Percentiles rank a stretch among this genome's conserved stretches.
Evolutionary conservation across 2,329 filamentous ascomycete species (phyloP).

Genomic region (Cytospora piceicola): DNA sequence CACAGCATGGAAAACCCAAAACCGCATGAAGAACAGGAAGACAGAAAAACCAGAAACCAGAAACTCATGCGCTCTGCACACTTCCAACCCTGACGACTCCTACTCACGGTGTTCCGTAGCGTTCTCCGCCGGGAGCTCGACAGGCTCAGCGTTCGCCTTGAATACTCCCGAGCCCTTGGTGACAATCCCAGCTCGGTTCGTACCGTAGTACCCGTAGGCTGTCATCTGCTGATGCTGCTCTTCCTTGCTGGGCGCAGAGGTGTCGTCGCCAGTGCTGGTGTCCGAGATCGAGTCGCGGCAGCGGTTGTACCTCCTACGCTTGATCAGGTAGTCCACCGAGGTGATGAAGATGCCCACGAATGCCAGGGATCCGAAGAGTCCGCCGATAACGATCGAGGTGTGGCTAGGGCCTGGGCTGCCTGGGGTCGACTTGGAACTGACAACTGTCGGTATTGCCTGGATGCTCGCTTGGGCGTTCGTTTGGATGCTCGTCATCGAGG

Average conservation of each 20-base stretch:
- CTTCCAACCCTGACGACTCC: not conserved
- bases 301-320: not conserved
- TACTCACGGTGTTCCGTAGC: not conserved
- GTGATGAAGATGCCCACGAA: slow-evolving; percentile 40
- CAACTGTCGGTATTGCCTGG: not conserved
- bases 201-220: not conserved
- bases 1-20: not conserved
- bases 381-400: slow-evolving; percentile 41
- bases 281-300: not conserved
- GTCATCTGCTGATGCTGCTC: not conserved
- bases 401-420: slow-evolving; percentile 32
- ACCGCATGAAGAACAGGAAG: not conserved
- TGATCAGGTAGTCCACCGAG: slow-evolving; percentile 33
- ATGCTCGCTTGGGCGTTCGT: not conserved
- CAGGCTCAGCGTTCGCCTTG: not conserved
- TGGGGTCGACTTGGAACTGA: not conserved
- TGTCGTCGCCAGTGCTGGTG: not conserved
- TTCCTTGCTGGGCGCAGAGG: not conserved
- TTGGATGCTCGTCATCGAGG: not conserved
- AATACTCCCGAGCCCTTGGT: not conserved
- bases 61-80: not conserved
- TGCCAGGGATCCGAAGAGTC: slow-evolving; percentile 41
- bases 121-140: not conserved
- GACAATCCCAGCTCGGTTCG: not conserved
- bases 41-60: not conserved